Base-by-base conservation (phyloP, 2,329 filamentous ascomycete species). In the Podosphaera xanthii region DNA sequence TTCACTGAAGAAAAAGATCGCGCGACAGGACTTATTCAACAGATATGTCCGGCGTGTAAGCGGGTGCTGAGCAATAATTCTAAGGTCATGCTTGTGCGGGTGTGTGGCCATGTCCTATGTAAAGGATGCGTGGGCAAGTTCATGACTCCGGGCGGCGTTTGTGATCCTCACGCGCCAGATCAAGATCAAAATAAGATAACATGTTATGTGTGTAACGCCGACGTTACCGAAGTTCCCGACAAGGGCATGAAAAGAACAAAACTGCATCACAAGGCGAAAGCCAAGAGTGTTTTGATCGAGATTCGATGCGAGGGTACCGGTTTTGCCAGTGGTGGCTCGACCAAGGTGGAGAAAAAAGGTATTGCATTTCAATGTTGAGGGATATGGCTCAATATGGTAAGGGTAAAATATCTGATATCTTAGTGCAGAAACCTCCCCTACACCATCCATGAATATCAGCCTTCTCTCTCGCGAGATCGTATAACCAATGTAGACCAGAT, bases 51-150 rank as follows among this genome's bases (percentile, higher is more conserved):
- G 0, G 84, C 85, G 53, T 98, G 91, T 72, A 82, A 85, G 64
- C 95, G 94, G 71, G 77, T 75, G 0, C 76, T 97, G 10, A 85
- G 80, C 54, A 97, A 97, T 68, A 78, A 86, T 2, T 86, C 86
- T 2, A 87, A 85, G 68, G 87, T 90, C 0, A 80, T 90, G 69
- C 75, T 96, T 58, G 83, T 87, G 1, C 90, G 87, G 69, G 86
- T 87, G 0, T 98, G 91, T 67, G 91, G 91, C 0, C 91, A 98
- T 69, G 89, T 97, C 0, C 72, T 96, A 31, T 98, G 91, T 71
- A 84, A 86, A 66, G 83, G 79, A 46, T 96, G 91, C 67, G 84
- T 90, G 14, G 79, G 83, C 59, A 86, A 89, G 67, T 94, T 97
- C 70, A 83, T 96, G 76, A 77, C 77, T 6, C 77, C 81, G 49